Conservation (phyloP, 2,329 filamentous ascomycete species). For the Colletotrichum sp. region DNA sequence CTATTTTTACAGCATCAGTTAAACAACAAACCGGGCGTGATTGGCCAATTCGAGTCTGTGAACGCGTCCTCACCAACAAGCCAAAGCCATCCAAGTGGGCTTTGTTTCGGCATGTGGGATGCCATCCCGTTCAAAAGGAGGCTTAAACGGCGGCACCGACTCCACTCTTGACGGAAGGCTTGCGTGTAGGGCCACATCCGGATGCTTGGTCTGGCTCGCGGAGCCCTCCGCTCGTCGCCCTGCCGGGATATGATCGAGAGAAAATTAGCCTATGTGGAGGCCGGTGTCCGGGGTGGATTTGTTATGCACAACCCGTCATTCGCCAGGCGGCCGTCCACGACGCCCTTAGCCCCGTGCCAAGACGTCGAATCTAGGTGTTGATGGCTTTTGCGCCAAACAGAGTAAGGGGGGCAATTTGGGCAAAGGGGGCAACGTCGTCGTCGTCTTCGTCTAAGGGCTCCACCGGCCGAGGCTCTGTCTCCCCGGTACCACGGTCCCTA, state of each 20-base stretch:
- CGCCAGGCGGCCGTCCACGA: neutral
- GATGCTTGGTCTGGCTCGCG: neutral
- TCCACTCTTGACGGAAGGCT: neutral
- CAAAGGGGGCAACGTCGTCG: neutral
- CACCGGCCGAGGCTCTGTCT: neutral
- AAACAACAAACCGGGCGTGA: neutral
- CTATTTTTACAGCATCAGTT: conserved; percentile 1
- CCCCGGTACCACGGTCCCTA: neutral
- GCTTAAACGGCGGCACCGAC: neutral
- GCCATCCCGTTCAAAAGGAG: neutral
- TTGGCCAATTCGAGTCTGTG: neutral
- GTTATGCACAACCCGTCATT: neutral
- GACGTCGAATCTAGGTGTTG: neutral
- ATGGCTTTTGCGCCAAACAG: neutral
- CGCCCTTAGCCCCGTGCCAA: neutral
- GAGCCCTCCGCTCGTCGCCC: neutral
- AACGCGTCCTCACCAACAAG: neutral
- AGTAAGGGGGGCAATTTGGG: neutral
- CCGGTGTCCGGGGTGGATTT: neutral
- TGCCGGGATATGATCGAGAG: neutral
- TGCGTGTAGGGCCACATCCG: neutral
- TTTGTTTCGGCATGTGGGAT: conserved; percentile 13
- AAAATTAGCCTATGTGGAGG: conserved; percentile 2
- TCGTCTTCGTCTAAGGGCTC: neutral
- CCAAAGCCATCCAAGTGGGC: neutral